Conservation (phyloP, 2,329 filamentous ascomycete genomes). For the Botrytis fragariae region DNA sequence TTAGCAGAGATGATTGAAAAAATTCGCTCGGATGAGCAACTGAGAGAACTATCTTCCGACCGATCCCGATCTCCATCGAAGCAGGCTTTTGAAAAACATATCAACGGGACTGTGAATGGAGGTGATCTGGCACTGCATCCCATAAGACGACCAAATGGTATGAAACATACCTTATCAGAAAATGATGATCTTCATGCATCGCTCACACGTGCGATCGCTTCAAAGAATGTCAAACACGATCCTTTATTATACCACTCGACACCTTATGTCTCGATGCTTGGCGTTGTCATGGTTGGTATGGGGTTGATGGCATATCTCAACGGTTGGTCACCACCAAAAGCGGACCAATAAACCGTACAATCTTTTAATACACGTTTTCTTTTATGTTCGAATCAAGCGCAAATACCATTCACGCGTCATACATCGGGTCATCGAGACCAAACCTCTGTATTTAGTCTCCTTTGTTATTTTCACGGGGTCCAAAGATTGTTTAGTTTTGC, state of each 20-base stretch:
- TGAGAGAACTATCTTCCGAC: conserved; percentile 29
- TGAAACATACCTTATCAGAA: neutral
- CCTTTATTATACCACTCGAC: conserved; percentile 54
- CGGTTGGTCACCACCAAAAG: conserved; percentile 61
- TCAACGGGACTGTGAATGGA: conserved; percentile 22
- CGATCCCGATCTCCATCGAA: conserved; percentile 23
- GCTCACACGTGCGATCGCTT: conserved; percentile 13
- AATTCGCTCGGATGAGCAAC: conserved; percentile 66
- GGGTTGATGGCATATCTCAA: conserved; percentile 86
- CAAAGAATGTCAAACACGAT: conserved; percentile 44
- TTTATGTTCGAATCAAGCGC: conserved; percentile 7
- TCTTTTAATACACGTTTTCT: conserved; percentile 9
- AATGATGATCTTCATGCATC: conserved; percentile 26
- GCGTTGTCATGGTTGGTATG: conserved; percentile 77
- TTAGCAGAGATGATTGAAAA: conserved; percentile 85
- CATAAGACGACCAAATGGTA: conserved; percentile 21
- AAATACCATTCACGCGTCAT: neutral
- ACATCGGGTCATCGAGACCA: conserved; percentile 13
- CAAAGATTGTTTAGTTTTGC: conserved; percentile 8
- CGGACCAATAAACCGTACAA: conserved; percentile 32
- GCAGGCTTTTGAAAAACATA: neutral
- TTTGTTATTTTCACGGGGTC: conserved; percentile 12
- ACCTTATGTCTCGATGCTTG: conserved; percentile 78
- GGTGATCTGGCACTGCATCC: conserved; percentile 18
- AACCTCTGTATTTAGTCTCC: conserved; percentile 12